phyloP scores from a whole-genome alignment of 345 rosid genomes.

The Moringa oleifera region DNA sequence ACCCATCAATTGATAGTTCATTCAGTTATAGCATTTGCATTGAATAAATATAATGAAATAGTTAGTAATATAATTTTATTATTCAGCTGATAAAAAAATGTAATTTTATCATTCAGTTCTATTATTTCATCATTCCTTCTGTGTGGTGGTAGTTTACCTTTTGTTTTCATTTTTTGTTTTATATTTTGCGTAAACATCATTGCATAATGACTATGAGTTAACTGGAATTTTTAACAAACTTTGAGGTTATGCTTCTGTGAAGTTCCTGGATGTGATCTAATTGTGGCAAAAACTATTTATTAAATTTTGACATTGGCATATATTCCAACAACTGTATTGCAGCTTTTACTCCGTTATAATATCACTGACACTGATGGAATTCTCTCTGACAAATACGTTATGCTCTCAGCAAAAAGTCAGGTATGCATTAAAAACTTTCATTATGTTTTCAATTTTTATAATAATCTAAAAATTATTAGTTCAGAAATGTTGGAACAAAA shows the following conservation, averaged over 20 bases:
- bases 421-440: conserved; percentile 28
- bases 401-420: conserved; percentile 92
- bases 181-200: no score
- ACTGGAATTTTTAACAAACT: not conserved
- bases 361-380: conserved; percentile 53
- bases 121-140: no score
- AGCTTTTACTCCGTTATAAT: conserved; percentile 67
- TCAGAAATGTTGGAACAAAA: not conserved
- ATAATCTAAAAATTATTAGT: not conserved
- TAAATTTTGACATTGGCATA: not conserved
- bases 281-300: not conserved
- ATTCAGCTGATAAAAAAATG: no score
- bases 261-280: not conserved
- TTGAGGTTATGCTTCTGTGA: not conserved
- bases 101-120: no score
- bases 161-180: no score
- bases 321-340: conserved; percentile 16
- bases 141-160: no score
- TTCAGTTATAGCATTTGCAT: no score
- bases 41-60: no score
- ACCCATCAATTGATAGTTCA: no score
- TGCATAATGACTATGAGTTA: no score
- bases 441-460: not conserved
- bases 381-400: conserved; percentile 74
- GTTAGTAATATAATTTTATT: no score